Evolutionary conservation across 2,329 filamentous ascomycete species (phyloP).

Genomic region (Aspergillus ustus): DNA sequence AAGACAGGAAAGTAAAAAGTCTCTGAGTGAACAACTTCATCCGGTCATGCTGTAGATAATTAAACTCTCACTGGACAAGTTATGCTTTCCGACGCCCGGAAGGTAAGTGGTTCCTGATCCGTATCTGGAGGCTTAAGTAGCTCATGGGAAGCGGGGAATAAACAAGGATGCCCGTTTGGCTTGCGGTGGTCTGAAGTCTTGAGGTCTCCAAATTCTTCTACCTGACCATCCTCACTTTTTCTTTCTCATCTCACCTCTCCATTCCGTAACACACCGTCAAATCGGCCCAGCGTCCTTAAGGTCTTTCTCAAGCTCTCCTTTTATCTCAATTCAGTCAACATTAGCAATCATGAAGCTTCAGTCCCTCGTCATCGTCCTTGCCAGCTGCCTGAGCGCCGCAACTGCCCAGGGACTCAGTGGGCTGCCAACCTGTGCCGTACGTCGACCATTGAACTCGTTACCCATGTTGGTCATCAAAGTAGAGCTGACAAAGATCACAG

Average conservation of each 20-base stretch:
- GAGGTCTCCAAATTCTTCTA: background rate
- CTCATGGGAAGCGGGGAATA: background rate
- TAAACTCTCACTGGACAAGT: background rate
- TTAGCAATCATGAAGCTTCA: conserved; percentile 55
- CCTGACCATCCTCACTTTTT: background rate
- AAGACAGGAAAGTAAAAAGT: background rate
- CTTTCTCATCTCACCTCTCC: background rate
- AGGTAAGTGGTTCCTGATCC: background rate
- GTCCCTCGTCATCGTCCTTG: conserved; percentile 56
- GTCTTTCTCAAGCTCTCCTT: background rate
- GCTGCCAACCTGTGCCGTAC: conserved; percentile 62
- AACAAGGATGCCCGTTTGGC: background rate
- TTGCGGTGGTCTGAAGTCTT: background rate
- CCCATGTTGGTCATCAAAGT: background rate
- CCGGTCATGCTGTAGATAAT: background rate
- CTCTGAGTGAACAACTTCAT: background rate
- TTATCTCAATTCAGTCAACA: conserved; percentile 5
- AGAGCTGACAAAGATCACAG: conserved; percentile 27
- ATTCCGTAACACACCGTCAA: background rate
- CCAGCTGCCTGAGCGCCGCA: conserved; percentile 56
- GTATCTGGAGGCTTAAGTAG: background rate
- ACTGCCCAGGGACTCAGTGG: conserved; percentile 50
- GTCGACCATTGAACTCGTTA: conserved; percentile 31
- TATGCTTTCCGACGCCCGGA: background rate
- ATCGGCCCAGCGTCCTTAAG: background rate